Evolutionary conservation across 2,329 filamentous ascomycete species (phyloP).

Genomic region (Aspergillus sp.): DNA sequence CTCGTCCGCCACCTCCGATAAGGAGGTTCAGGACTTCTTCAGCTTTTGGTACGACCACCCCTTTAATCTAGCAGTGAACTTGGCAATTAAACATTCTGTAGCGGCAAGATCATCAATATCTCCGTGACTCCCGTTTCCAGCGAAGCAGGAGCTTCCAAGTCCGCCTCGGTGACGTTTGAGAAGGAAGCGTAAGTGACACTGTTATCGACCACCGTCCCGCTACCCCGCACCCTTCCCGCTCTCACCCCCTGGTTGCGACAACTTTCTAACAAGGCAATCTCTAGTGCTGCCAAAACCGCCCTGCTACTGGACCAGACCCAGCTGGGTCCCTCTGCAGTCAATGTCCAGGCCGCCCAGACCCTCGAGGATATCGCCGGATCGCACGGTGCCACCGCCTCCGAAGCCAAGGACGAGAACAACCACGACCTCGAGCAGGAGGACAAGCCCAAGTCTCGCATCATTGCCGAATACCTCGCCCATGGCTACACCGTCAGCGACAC

Average conservation of each 20-base stretch:
- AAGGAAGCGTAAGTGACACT: constrained; percentile 68
- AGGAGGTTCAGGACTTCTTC: constrained; percentile 95
- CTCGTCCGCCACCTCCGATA: constrained; percentile 74
- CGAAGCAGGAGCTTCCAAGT: constrained; percentile 64
- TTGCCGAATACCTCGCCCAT: constrained; percentile 95
- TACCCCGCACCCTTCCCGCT: constrained; percentile 25
- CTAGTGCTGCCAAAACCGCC: constrained; percentile 83
- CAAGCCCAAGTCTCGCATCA: constrained; percentile 89
- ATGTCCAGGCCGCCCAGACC: constrained; percentile 72
- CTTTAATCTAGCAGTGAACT: not conserved
- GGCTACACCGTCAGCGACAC: constrained; percentile 80
- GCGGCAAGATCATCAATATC: constrained; percentile 87
- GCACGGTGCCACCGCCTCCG: constrained; percentile 57
- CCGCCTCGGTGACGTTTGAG: constrained; percentile 92
- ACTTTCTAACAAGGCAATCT: constrained; percentile 4
- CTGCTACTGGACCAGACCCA: constrained; percentile 96
- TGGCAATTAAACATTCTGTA: constrained; percentile 36
- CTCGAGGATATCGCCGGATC: constrained; percentile 63
- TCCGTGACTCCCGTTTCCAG: constrained; percentile 65
- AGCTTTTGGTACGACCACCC: constrained; percentile 73
- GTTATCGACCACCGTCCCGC: not conserved
- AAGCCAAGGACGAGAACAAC: constrained; percentile 52
- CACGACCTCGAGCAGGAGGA: constrained; percentile 88
- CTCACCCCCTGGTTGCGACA: not conserved
- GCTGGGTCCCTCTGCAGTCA: constrained; percentile 72